Base-by-base conservation (phyloP, 768 basidiomycete genomes). In the Suillus paluster region DNA sequence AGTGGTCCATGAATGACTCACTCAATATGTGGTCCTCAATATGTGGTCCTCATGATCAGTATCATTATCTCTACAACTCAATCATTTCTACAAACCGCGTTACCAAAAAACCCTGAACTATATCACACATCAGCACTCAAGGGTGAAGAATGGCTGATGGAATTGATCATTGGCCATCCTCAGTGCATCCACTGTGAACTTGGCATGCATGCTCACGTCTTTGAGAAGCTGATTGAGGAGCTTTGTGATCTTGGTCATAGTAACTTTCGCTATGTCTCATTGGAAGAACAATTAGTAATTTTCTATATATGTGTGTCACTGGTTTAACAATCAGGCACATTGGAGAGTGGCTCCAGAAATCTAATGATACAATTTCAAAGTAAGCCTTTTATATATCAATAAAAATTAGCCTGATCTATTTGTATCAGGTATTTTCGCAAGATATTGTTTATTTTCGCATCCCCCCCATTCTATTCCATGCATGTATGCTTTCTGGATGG, bases 231-330 rank as follows among this genome's bases (percentile, higher is more conserved):
- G 17, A 67, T 66, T 2, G 15, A 54, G 15, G 70, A 70, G 53
- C 70, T 77, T 0, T 62, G 65, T 36, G 21, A 49, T 15, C 52
- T 58, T 62, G 69, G 72, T 1, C 64, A 76, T 4, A 2, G 30
- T 0, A 46, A 68, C 25, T 74, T 70, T 0, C 61, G 58, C 33
- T 63, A 69, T 67, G 68, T 79, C 9, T 58, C 68, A 0, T 46
- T 68, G 3, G 73, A 78, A 34, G 79, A 81, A 54, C 75, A 80
- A 58, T 50, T 79, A n/a, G 77, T 3, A 77, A 80, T 21, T 80
- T 80, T 60, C 70, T 80, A n/a, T 60, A 68, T 9, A 66, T 73
- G 46, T 67, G 69, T 15, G 64, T 68, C 0, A 77, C 72, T 38
- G 77, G 77, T 3, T 45, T 65, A 11, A 59, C 69, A 1, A 71